phyloP scores from a whole-genome alignment of 257 asterid genomes.

The Capsicum baccatum region DNA sequence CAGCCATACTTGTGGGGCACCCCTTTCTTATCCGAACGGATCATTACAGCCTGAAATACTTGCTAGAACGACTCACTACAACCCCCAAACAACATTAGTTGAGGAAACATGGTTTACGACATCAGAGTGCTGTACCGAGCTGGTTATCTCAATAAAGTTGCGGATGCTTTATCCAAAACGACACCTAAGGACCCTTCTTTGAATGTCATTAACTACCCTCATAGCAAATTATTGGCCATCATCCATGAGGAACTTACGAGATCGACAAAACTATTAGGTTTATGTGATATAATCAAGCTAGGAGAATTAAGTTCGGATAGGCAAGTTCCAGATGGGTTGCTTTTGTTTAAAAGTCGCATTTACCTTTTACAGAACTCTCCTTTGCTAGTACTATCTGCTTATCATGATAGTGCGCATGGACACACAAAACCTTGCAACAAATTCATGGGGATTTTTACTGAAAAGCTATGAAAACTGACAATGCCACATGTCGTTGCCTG shows the following conservation, averaged over 20 bases:
- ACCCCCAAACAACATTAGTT: neutral
- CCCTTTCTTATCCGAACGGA: too few species aligned
- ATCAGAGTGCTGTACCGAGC: neutral
- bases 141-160: neutral
- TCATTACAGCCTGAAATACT: neutral
- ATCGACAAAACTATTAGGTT: neutral
- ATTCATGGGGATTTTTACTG: neutral
- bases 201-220: neutral
- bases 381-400: neutral
- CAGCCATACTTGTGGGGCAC: neutral
- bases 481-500: neutral
- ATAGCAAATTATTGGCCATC: neutral
- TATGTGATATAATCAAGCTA: neutral
- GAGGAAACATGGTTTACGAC: neutral
- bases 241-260: neutral
- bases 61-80: neutral
- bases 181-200: neutral
- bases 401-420: neutral
- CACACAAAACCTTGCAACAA: too few species aligned
- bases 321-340: neutral
- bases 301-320: neutral
- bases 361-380: neutral
- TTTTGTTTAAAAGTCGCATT: neutral
- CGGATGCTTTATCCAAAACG: neutral
- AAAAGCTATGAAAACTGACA: neutral